Evolutionary conservation across 1,284 basidiomycete species (phyloP).

Genomic region (Apiotrichum montevideense): DNA sequence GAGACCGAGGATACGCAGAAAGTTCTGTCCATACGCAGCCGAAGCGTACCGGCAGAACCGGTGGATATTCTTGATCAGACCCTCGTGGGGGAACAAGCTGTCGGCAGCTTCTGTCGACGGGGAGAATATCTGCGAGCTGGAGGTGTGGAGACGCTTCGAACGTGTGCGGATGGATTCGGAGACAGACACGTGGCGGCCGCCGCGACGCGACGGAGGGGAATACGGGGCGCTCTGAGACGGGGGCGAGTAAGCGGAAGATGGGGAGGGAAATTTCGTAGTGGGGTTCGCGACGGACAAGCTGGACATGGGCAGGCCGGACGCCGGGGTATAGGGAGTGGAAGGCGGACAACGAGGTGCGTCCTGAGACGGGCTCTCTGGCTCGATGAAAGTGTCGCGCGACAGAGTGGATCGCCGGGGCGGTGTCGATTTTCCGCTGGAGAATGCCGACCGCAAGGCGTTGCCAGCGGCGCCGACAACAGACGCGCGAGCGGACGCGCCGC

Average conservation of each 20-base stretch:
- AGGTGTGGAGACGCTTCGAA: conserved; percentile 15
- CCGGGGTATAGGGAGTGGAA: not conserved
- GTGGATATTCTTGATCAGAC: conserved; percentile 49
- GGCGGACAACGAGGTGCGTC: not conserved
- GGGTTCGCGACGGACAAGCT: not conserved
- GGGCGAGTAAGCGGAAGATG: conserved; percentile 11
- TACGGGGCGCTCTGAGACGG: not conserved
- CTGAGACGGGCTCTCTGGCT: no score
- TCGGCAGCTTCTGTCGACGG: conserved; percentile 17
- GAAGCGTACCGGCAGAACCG: conserved; percentile 50
- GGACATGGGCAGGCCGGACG: not conserved
- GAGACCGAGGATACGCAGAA: conserved; percentile 50
- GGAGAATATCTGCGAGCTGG: conserved; percentile 15
- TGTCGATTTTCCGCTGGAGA: not conserved
- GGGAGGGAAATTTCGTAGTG: conserved; percentile 3
- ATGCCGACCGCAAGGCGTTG: not conserved
- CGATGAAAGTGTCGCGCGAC: not conserved
- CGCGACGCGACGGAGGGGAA: not conserved
- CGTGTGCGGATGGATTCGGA: conserved; percentile 19
- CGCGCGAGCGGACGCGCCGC: not conserved
- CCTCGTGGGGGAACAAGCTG: conserved; percentile 46
- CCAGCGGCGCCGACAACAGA: not conserved
- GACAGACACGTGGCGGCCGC: not conserved
- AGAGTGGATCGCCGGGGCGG: not conserved
- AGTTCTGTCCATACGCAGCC: conserved; percentile 49